phyloP scores from a whole-genome alignment of 371 early-diverging fungal species.

The Zopfochytrium polystomum region DNA sequence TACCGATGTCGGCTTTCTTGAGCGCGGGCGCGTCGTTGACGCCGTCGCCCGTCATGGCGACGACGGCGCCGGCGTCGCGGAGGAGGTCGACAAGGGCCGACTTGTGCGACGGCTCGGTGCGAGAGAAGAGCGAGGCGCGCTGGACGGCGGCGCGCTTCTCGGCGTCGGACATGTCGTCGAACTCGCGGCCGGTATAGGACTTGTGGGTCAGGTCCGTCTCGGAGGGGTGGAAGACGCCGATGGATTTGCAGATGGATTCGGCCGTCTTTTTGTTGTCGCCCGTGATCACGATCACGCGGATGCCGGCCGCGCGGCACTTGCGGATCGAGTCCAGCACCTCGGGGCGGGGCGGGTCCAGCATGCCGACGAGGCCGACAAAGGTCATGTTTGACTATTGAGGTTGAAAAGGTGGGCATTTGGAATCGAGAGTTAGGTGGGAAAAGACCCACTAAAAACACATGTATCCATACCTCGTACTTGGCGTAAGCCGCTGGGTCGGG shows the following conservation, averaged over 20 bases:
- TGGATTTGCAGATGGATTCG: constrained; percentile 87
- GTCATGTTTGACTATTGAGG: constrained; percentile 63
- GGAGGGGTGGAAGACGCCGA: constrained; percentile 79
- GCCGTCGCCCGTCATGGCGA: constrained; percentile 99
- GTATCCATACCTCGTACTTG: constrained; percentile 59
- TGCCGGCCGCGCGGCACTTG: constrained; percentile 87
- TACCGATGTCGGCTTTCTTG: no score
- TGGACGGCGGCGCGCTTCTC: constrained; percentile 71
- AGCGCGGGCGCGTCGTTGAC: constrained; percentile 98
- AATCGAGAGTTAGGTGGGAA: constrained; percentile 41
- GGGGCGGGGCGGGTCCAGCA: constrained; percentile 97
- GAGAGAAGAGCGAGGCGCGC: constrained; percentile 82
- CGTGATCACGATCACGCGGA: constrained; percentile 97
- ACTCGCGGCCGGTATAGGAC: constrained; percentile 91
- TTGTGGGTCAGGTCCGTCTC: constrained; percentile 67
- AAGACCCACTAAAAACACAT: constrained; percentile 43
- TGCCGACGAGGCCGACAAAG: constrained; percentile 90
- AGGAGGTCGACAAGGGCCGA: constrained; percentile 85
- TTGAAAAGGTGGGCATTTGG: not conserved
- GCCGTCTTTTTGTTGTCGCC: constrained; percentile 97
- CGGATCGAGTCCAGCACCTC: constrained; percentile 81
- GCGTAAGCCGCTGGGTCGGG: constrained; percentile 62
- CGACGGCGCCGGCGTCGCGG: constrained; percentile 80
- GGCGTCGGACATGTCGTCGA: constrained; percentile 78
- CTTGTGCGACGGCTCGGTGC: constrained; percentile 95